phyloP scores from a whole-genome alignment of 1,284 basidiomycete genomes.

The Schizophyllum commune region DNA sequence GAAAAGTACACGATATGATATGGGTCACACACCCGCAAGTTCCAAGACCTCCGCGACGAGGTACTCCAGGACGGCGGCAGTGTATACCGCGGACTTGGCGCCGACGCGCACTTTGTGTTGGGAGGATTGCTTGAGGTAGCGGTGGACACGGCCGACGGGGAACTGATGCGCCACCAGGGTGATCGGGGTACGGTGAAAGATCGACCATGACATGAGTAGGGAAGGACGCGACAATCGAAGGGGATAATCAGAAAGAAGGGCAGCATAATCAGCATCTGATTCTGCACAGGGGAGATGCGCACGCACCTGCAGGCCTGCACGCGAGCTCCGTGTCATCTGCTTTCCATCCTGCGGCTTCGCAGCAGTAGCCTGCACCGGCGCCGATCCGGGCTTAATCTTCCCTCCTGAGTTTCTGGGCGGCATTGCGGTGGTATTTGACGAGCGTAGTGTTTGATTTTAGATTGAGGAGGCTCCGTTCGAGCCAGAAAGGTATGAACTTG shows the following conservation, averaged over 20 bases:
- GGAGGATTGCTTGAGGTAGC: slow-evolving; percentile 90
- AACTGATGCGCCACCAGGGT: slow-evolving; percentile 42
- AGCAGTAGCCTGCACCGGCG: slow-evolving; percentile 14
- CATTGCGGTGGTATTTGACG: slow-evolving; percentile 17
- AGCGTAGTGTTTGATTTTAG: no score
- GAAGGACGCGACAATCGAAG: background rate
- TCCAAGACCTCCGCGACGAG: slow-evolving; percentile 88
- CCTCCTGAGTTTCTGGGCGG: slow-evolving; percentile 36
- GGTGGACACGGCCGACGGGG: slow-evolving; percentile 90
- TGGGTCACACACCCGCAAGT: slow-evolving; percentile 59
- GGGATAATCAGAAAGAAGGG: background rate
- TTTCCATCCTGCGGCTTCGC: slow-evolving; percentile 21
- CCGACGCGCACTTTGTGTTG: slow-evolving; percentile 92
- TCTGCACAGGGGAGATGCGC: slow-evolving; percentile 4
- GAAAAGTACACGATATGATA: background rate
- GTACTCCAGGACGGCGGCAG: slow-evolving; percentile 88
- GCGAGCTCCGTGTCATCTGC: slow-evolving; percentile 64
- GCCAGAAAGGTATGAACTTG: no score
- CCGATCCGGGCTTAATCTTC: slow-evolving; percentile 33
- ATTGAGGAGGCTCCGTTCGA: no score
- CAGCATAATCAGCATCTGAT: background rate
- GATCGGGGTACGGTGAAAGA: no score
- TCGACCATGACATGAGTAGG: background rate
- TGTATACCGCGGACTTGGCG: slow-evolving; percentile 89
- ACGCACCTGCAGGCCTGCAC: slow-evolving; percentile 77